Evolutionary conservation across 176 grass and related monocot species (phyloP), one percentile per base, ranked within the genome.

Genomic region (Oryza coarctata): DNA sequence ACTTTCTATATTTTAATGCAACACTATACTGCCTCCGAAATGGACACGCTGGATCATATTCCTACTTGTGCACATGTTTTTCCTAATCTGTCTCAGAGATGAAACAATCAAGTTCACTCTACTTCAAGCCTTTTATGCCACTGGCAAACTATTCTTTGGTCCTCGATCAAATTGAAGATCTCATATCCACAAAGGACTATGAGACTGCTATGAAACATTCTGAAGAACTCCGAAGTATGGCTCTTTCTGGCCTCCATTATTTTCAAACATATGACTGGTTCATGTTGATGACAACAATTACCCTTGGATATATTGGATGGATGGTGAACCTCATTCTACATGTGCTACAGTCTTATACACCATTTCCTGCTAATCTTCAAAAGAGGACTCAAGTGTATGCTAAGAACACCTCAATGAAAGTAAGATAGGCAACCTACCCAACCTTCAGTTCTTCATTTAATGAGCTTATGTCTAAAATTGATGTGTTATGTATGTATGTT

Each of bases 221-320:
- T 55, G 92, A 97, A 88, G 87, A 82, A 72, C 86, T 97, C 43
- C 87, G 90, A 82, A 86, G 73, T 73, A 75, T 97, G 90, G 87
- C 92, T 87, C 90, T 97, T 82, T 75, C 87, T 84, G 95, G 95
- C 68, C 88, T 97, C 63, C 95, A 97, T 83, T 97, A 97, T 93
- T 97, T 97, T 75, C 95, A 97, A 86, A 97, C 95, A 82, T 97
- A 97, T 81, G 95, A 97, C 76, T 97, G 95, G 95, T 86, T 94
- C 72, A 94, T 91, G 92, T 87, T 97, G 80, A 97, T 97, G 95
- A 89, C 92, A 70, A 88, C 87, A 85, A 89, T 97, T 80, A 97
- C 70, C 63, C 95, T 97, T 86, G 95, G 95, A 78, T 97, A 97
- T 85, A 74, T 97, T 92, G 95, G 95, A 67, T 97, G 95, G 95